Conservation (phyloP, 2,329 filamentous ascomycete species). For the Clonostachys sp. region DNA sequence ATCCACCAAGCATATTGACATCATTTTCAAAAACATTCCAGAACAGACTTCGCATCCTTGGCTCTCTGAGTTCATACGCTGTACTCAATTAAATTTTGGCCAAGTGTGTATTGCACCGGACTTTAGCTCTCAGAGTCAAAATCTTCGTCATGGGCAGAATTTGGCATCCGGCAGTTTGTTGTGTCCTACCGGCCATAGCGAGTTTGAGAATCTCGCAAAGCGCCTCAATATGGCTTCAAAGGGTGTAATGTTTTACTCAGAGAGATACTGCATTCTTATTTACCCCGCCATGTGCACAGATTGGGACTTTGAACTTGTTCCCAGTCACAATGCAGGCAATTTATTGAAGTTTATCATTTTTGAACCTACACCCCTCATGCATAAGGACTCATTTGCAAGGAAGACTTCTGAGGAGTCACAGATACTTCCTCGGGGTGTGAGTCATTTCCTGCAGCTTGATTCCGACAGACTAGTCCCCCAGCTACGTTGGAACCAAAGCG, state of each 20-base stretch:
- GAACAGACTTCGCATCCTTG: constrained; percentile 9
- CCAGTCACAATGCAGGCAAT: neutral
- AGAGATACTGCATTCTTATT: constrained; percentile 29
- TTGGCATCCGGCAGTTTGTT: constrained; percentile 9
- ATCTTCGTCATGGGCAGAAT: neutral
- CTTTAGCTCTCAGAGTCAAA: constrained; percentile 9
- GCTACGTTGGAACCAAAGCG: too few species aligned
- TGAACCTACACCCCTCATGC: constrained; percentile 6
- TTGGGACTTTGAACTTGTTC: constrained; percentile 15
- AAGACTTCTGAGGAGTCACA: too few species aligned
- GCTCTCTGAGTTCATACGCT: constrained; percentile 14
- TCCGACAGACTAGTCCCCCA: too few species aligned
- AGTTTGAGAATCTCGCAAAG: constrained; percentile 19
- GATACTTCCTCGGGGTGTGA: constrained; percentile 16
- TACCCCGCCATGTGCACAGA: constrained; percentile 28
- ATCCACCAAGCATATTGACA: neutral
- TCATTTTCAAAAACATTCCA: constrained; percentile 1
- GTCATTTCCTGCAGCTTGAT: constrained; percentile 32
- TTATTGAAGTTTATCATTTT: constrained; percentile 32
- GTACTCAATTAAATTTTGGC: constrained; percentile 20
- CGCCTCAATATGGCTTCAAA: constrained; percentile 26
- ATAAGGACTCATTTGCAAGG: neutral
- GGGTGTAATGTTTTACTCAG: constrained; percentile 24
- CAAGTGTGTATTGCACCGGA: constrained; percentile 26
- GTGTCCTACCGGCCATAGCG: constrained; percentile 2